Conservation (phyloP, 148 eudicot species). For the Cornus kousa region DNA sequence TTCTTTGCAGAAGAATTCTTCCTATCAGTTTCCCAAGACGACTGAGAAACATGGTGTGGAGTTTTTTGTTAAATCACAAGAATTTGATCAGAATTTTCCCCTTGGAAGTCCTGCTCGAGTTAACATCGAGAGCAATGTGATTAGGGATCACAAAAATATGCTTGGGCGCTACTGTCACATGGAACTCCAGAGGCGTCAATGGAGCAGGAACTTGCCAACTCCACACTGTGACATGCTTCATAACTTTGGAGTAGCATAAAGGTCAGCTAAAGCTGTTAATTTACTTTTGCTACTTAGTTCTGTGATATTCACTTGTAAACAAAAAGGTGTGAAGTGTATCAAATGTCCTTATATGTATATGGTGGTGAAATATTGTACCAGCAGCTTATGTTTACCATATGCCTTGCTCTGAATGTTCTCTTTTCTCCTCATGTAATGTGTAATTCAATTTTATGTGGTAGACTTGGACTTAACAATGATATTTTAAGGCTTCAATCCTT, state of each 20-base stretch:
- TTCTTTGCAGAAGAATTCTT: slow-evolving; percentile 77
- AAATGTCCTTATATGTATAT: not conserved
- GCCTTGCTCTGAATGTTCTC: not conserved
- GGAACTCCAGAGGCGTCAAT: slow-evolving; percentile 92
- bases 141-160: slow-evolving; percentile 82
- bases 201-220: slow-evolving; percentile 86
- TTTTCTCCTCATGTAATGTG: not conserved
- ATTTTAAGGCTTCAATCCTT: not conserved
- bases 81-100: slow-evolving; percentile 79
- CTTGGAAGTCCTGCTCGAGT: slow-evolving; percentile 61
- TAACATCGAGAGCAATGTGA: slow-evolving; percentile 64
- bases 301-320: not conserved
- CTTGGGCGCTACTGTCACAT: slow-evolving; percentile 87
- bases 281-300: not conserved
- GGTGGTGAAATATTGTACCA: not conserved
- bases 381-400: not conserved
- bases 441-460: not conserved
- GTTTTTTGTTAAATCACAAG: slow-evolving; percentile 64
- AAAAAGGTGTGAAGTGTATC: too few relatives aligned
- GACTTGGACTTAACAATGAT: not conserved
- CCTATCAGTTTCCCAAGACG: slow-evolving; percentile 57
- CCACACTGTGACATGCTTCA: slow-evolving; percentile 90
- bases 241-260: slow-evolving; percentile 60
- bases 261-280: slow-evolving; percentile 37
- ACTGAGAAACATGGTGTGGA: slow-evolving; percentile 76